A percentile compares a stretch with the other conserved stretches of the same genome.
These are phyloP conservation scores for Jimgerdemannia flammicorona DNA, from an alignment of 192 early-diverging fungal species.

Conservation along the genomic window DNA sequence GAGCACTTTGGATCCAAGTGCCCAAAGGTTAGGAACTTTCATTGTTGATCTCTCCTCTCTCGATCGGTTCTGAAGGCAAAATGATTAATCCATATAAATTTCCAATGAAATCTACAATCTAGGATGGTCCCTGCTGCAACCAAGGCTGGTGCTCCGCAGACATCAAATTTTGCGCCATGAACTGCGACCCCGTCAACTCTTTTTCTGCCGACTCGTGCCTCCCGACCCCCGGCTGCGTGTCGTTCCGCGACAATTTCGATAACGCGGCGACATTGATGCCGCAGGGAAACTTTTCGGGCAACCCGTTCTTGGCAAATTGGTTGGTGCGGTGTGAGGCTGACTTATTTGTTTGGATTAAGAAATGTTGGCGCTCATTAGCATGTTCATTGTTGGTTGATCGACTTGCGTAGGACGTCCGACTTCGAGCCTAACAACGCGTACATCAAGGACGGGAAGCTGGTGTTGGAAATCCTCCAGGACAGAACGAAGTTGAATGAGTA, in stretches of 20 bases:
- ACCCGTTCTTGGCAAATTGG: conserved; percentile 16
- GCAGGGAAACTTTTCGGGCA: conserved; percentile 40
- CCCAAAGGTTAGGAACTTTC: background rate
- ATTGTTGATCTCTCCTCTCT: background rate
- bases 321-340: background rate
- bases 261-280: conserved; percentile 19
- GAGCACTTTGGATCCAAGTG: background rate
- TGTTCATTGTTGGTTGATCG: background rate
- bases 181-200: conserved; percentile 42
- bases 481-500: conserved; percentile 24
- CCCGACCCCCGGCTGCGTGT: conserved; percentile 35
- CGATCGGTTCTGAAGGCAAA: too few species aligned
- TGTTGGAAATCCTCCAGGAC: conserved; percentile 26
- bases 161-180: conserved; percentile 36
- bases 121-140: conserved; percentile 42
- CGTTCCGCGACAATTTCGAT: conserved; percentile 27
- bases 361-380: too few species aligned
- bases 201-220: conserved; percentile 28
- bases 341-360: too few species aligned
- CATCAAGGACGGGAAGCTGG: conserved; percentile 31
- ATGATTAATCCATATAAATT: too few species aligned
- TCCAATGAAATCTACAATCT: background rate
- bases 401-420: conserved; percentile 32
- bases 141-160: conserved; percentile 41
- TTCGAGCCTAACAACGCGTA: conserved; percentile 37